Conservation (phyloP, 345 rosid species). For the Cochlearia excelsa region DNA sequence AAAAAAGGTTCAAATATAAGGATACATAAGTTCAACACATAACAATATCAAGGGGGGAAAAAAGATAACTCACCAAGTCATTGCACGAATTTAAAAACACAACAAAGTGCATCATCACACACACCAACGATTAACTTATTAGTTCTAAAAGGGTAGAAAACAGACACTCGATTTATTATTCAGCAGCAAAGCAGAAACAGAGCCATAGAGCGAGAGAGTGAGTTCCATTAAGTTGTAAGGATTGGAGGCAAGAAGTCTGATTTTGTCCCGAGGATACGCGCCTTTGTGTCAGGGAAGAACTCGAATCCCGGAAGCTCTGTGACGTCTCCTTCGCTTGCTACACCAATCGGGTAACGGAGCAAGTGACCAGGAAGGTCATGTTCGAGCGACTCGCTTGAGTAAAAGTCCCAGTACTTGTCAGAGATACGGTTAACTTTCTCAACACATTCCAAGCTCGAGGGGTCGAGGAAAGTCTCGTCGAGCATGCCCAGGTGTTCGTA, state of each 20-base stretch:
- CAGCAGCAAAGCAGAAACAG: conserved; percentile 7
- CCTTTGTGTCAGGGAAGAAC: conserved; percentile 91
- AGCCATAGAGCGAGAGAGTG: conserved; percentile 3
- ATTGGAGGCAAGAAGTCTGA: conserved; percentile 93
- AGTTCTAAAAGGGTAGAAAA: conserved; percentile 19
- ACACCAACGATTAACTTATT: conserved; percentile 28
- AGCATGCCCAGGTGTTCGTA: conserved; percentile 97
- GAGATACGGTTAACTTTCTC: conserved; percentile 69
- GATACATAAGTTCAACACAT: conserved; percentile 16
- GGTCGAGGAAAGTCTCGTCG: conserved; percentile 63
- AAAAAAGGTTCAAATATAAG: conserved; percentile 19
- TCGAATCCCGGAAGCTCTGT: conserved; percentile 65
- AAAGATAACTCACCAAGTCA: conserved; percentile 31
- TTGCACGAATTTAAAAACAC: conserved; percentile 19
- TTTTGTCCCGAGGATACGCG: conserved; percentile 73
- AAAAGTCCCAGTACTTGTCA: conserved; percentile 88
- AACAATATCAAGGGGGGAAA: conserved; percentile 19
- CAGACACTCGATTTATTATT: conserved; percentile 21
- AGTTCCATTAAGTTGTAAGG: conserved; percentile 64
- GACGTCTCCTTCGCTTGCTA: conserved; percentile 61
- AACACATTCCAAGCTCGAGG: conserved; percentile 68
- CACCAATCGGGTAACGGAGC: conserved; percentile 81
- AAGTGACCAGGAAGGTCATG: conserved; percentile 89
- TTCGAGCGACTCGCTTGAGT: conserved; percentile 70
- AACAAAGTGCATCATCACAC: conserved; percentile 27